Conservation (phyloP, 495 filamentous ascomycete species). For the Aspergillus sclerotioniger region DNA sequence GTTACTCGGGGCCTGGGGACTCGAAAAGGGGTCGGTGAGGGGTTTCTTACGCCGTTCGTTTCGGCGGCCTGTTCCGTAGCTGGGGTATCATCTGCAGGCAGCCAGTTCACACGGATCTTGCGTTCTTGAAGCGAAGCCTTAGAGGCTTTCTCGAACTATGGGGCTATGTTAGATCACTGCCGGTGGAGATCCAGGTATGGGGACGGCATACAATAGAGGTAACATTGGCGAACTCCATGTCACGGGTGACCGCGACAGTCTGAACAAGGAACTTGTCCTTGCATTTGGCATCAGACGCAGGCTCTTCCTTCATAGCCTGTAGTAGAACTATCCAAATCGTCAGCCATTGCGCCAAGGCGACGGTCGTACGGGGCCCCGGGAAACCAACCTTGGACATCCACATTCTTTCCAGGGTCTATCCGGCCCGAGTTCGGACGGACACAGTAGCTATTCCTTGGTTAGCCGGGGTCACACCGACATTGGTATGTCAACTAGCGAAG, state of each 20-base stretch:
- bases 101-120: slow-evolving; percentile 91
- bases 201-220: slow-evolving; percentile 67
- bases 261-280: slow-evolving; percentile 98
- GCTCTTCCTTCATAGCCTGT: slow-evolving; percentile 96
- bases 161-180: slow-evolving; percentile 17
- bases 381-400: slow-evolving; percentile 85
- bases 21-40: slow-evolving; percentile 3
- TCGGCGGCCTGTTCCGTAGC: slow-evolving; percentile 39
- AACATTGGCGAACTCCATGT: slow-evolving; percentile 80
- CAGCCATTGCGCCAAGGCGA: slow-evolving; percentile 5
- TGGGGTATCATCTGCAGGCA: slow-evolving; percentile 54
- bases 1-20: neutral
- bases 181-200: neutral
- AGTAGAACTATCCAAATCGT: slow-evolving; percentile 66
- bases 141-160: slow-evolving; percentile 65
- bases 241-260: slow-evolving; percentile 78
- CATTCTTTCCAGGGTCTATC: slow-evolving; percentile 81
- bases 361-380: neutral
- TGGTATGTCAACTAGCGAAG: neutral
- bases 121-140: slow-evolving; percentile 81
- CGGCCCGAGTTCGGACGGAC: slow-evolving; percentile 96
- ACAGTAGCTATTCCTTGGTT: slow-evolving; percentile 72
- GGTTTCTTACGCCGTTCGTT: slow-evolving; percentile 46
- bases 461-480: slow-evolving; percentile 20
- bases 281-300: slow-evolving; percentile 79